Evolutionary conservation across 768 basidiomycete genomes (phyloP).

Genomic region (Lentinula lateritia): DNA sequence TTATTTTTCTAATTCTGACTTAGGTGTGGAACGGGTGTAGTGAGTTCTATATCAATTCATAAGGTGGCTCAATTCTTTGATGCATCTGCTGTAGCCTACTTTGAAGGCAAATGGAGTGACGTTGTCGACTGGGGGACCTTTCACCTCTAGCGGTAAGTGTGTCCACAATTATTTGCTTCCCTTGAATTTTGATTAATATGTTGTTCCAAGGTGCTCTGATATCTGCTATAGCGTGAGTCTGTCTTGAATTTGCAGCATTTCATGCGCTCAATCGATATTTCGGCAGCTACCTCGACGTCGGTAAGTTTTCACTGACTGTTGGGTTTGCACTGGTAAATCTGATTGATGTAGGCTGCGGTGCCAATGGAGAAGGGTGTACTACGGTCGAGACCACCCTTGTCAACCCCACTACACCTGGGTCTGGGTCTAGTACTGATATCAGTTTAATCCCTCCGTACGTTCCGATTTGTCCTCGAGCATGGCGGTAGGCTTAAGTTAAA

Average conservation of each 20-base stretch:
- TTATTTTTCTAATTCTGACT: no score
- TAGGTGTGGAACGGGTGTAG: not conserved
- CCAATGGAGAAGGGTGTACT: slow-evolving; percentile 31
- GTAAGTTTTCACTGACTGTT: not conserved
- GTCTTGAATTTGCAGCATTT: not conserved
- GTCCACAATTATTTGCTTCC: not conserved
- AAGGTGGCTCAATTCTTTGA: not conserved
- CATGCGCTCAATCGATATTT: not conserved
- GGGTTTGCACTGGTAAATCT: not conserved
- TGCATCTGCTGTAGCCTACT: not conserved
- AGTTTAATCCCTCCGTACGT: slow-evolving; percentile 28
- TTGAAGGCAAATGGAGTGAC: slow-evolving; percentile 16
- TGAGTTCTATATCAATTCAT: not conserved
- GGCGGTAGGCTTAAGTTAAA: not conserved
- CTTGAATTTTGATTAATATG: not conserved
- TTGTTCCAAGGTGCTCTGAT: slow-evolving; percentile 15
- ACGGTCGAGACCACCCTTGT: slow-evolving; percentile 26
- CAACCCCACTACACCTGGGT: slow-evolving; percentile 27
- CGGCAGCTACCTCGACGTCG: slow-evolving; percentile 5
- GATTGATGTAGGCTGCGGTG: slow-evolving; percentile 23
- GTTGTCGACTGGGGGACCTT: slow-evolving; percentile 23
- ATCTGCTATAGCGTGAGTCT: slow-evolving; percentile 25
- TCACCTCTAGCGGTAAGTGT: slow-evolving; percentile 14
- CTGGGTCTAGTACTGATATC: slow-evolving; percentile 29
- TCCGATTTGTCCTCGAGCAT: not conserved